phyloP scores from a whole-genome alignment of 208 protist species.

The Acanthamoeba royreba region DNA sequence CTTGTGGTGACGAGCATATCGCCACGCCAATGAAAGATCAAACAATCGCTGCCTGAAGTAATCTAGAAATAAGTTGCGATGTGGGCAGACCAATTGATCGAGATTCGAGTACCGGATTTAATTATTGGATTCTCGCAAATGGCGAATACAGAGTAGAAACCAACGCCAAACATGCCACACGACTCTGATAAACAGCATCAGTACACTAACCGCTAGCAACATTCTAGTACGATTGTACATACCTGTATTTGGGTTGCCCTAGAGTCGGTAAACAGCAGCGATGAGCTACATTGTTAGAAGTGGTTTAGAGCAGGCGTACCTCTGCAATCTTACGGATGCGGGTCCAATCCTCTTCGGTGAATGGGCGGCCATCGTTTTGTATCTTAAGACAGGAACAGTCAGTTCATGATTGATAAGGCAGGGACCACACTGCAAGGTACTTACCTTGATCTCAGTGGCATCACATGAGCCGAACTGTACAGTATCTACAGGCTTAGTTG shows the following conservation, averaged over 20 bases:
- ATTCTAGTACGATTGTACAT: background rate
- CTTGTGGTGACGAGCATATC: background rate
- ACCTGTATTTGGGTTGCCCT: constrained; percentile 20
- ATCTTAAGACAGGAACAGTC: background rate
- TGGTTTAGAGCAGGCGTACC: background rate
- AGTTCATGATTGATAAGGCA: background rate
- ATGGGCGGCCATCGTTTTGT: background rate
- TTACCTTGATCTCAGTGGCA: background rate
- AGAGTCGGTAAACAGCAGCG: background rate
- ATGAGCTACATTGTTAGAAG: no score
- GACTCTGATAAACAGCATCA: background rate
- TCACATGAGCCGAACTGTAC: background rate
- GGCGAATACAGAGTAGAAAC: constrained; percentile 39
- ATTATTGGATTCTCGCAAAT: constrained; percentile 42
- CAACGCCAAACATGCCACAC: constrained; percentile 42
- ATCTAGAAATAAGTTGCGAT: background rate
- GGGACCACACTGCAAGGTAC: background rate
- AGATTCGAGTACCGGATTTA: background rate
- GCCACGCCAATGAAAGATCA: constrained; percentile 9
- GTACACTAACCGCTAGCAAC: background rate
- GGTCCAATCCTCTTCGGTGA: constrained; percentile 37
- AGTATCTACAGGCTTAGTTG: background rate
- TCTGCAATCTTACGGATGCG: constrained; percentile 35
- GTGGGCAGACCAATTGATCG: no score
- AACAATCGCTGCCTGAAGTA: background rate